Evolutionary conservation across 2,329 filamentous ascomycete species (phyloP), one percentile per base, ranked within the genome.

Genomic region (Septoria petroselini): DNA sequence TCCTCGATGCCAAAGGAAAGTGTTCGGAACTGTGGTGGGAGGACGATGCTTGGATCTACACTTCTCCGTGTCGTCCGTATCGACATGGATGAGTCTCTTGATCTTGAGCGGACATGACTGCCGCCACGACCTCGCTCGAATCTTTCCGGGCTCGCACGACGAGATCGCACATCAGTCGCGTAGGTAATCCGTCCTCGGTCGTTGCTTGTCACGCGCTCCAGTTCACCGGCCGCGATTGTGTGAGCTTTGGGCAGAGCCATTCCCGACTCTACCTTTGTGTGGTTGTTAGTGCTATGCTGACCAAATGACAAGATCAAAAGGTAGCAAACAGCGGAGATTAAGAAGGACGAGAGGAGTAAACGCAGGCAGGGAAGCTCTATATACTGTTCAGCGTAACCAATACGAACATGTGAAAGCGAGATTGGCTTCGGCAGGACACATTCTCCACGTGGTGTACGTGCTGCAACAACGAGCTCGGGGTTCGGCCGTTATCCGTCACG

Each of bases 21-120:
- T 2, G 71, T 75, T 21, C 71, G 64, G 56, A 71, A 75, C 19
- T 67, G 63, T 48, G 73, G 73, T 12, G 72, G 72, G 4, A 75
- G 61, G 0, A 65, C 71, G 42, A 72, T 65, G 37, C 65, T 65
- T 2, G 71, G 72, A 41, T 74, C 70, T n/a, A 75, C 62, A 58
- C 65, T 62, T 54, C 63, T 56, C 52, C 70, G 62, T 63, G 44
- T 61, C 53, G 71, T 55, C 50, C 65, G 54, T 58, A 66, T 67
- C 48, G 72, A 62, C 58, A 70, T 58, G 4, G 63, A 64, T 3
- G 56, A 58, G 49, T 67, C 66, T 38, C 59, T 49, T 9, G 59
- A 62, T 31, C 54, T 51, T 23, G 59, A 62, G 4, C 59, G 54
- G 3, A 29, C 29, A 7, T 34, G 46, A 19, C 38, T 33, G 11